A percentile compares a stretch with the other conserved stretches of the same genome.
phyloP scores from a whole-genome alignment of 202 grass and related monocot genomes.

The Setaria viridis region DNA sequence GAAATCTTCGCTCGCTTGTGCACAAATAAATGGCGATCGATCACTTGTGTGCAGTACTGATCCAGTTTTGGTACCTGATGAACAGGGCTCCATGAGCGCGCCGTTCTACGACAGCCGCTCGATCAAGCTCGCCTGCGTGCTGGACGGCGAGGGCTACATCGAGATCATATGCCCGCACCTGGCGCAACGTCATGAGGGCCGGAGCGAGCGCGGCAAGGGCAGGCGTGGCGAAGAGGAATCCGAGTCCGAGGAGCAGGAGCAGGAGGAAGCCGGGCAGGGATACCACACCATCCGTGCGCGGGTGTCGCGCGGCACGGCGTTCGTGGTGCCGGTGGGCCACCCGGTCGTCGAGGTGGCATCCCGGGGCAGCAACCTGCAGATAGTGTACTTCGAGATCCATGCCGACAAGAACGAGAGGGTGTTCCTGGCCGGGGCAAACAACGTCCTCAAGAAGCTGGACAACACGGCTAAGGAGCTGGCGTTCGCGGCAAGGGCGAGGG shows the following conservation, averaged over 20 bases:
- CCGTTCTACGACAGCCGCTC: slow-evolving; percentile 68
- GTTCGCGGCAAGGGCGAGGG: slow-evolving; percentile 46
- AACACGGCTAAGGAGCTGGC: slow-evolving; percentile 66
- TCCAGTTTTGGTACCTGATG: neutral
- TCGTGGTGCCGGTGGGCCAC: slow-evolving; percentile 72
- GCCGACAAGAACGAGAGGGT: slow-evolving; percentile 67
- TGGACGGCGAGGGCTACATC: slow-evolving; percentile 51
- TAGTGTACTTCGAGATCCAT: slow-evolving; percentile 74
- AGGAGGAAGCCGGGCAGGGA: slow-evolving; percentile 18
- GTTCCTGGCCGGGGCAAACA: slow-evolving; percentile 72
- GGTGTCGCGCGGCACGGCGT: slow-evolving; percentile 50
- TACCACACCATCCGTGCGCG: slow-evolving; percentile 54
- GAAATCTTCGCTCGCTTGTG: neutral
- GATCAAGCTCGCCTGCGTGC: slow-evolving; percentile 59
- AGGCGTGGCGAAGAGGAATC: neutral
- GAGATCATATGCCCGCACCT: slow-evolving; percentile 86
- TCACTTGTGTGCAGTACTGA: neutral
- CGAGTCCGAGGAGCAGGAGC: neutral
- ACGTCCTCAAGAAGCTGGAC: slow-evolving; percentile 66
- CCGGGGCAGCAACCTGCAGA: slow-evolving; percentile 55
- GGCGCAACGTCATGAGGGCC: neutral
- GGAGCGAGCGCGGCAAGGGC: slow-evolving; percentile 2
- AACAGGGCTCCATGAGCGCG: slow-evolving; percentile 76
- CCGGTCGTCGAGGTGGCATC: slow-evolving; percentile 62
- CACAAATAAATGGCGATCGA: neutral